Evolutionary conservation across 106 monocot species (phyloP).

Genomic region (Acanthochlamys bracteata): DNA sequence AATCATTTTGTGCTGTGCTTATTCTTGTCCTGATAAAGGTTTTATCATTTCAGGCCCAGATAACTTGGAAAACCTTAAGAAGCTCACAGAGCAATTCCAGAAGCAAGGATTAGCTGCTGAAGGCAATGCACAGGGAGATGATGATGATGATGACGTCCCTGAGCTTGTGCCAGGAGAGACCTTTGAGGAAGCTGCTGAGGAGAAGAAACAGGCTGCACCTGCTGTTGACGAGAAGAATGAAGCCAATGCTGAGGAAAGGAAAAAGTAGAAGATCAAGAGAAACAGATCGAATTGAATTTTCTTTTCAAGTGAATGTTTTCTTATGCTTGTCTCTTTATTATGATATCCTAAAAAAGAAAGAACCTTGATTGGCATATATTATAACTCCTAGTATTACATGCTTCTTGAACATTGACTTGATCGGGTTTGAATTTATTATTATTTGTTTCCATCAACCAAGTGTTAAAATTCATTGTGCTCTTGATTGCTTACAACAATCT

Average conservation of each 20-base stretch:
- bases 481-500: no score
- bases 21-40: not conserved
- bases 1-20: no score
- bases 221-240: not conserved
- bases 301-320: not conserved
- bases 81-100: conserved; percentile 11
- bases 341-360: no score
- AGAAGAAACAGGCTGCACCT: not conserved
- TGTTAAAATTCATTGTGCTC: no score
- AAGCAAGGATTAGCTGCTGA: conserved; percentile 6
- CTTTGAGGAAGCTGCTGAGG: conserved; percentile 14
- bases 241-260: no score
- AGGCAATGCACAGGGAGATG: not conserved
- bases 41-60: conserved; percentile 8
- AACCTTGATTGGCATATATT: no score
- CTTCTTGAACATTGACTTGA: no score
- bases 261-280: not conserved
- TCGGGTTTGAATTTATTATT: no score
- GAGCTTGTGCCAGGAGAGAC: conserved; percentile 14
- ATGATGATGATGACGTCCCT: conserved; percentile 14
- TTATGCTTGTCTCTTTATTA: not conserved
- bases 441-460: no score
- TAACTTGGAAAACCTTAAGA: conserved; percentile 16
- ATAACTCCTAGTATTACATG: no score
- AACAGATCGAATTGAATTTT: not conserved